Base-by-base conservation (phyloP, 495 filamentous ascomycete species). In the Penicillium pancosmium region DNA sequence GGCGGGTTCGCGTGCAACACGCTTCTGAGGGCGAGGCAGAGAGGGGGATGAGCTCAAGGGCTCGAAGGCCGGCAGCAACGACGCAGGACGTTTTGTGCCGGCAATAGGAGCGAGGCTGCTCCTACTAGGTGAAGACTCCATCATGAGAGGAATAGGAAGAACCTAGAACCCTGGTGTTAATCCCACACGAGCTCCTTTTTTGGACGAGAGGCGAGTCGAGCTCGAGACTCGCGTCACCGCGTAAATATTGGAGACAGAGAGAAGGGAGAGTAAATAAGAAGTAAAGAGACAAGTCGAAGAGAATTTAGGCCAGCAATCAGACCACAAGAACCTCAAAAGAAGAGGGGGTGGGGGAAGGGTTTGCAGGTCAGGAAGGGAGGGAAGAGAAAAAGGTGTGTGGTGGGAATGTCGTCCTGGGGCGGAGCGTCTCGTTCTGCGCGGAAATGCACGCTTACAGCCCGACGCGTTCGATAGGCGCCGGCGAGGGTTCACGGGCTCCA, bases 61-160 rank as follows among this genome's bases (percentile, higher is more conserved):
- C 76, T 98, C 94, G 74, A 98, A 97, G 6, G 94, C 88, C 57
- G 94, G 94, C 38, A 98, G 84, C 50, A 98, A 74, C 55, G 91
- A 84, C 59, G 88, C 88, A 43, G 90, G 85, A 74, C 91, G 87
- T 79, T 95, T 95, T 55, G 86, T 73, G 61, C 90, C 86, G 50
- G 84, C 82, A 13, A 78, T 74, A 52, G 80, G 74, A 68, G 83
- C 64, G 49, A 65, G 61, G 52, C 54, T 62, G 59, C 66, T 71
- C 64, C 71, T 68, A n/a, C 68, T 66, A 33, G 78, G 74, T 62
- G 78, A 79, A 19, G 78, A 78, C 58, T 78, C 78, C 77, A 80
- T 80, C 60, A 53, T 71, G 59, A 19, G 3, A 31, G 9, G 23
- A 23, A 48, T 12, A 12, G 11, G 19, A 10, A 15, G 21, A 25